Base-by-base conservation (phyloP, 345 rosid genomes). In the Gossypium thurberi region DNA sequence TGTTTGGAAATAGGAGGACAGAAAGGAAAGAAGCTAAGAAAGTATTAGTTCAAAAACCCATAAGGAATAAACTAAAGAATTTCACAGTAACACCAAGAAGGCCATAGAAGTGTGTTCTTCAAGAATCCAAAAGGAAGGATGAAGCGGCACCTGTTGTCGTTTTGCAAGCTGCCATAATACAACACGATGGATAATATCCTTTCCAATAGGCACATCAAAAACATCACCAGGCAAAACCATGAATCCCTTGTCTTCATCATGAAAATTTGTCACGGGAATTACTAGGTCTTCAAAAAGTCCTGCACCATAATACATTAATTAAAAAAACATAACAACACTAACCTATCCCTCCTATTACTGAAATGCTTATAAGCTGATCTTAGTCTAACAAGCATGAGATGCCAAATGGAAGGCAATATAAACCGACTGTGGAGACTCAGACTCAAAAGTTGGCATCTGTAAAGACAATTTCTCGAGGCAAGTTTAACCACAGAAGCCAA, bases 221-320 rank as follows among this genome's bases (percentile, higher is more conserved):
- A 91, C 92, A 78, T 96, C 99, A 64, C 97, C 98, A 74, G 87
- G 87, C 84, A 95, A 87, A 77, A 88, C 93, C 87, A 88, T 91
- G 44, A 88, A 79, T 69, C 98, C 99, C 78, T 86, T 90, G 48
- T 89, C 89, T 78, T 90, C 92, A 18, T 84, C 82, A 44, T 77
- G 84, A 65, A 95, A 95, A 82, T 87, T 93, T 21, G 94, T 90
- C 68, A 91, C 87, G 1, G 97, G 98, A 84, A 90, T 85, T 56
- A 86, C 88, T 48, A 91, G 81, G 83, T 95, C 98, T 82, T 95
- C 86, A 65, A 75, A 77, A 74, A 87, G 90, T 33, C 94, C 98
- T 91, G 68, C 69, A 80, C 52, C 59, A 71, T 44, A 59, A 67
- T 68, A 43, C 42, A 57, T 37, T 11, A 71, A 33, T 59, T 40